Evolutionary conservation across 257 asterid genomes (phyloP).

Genomic region (Cynanchum wilfordii): DNA sequence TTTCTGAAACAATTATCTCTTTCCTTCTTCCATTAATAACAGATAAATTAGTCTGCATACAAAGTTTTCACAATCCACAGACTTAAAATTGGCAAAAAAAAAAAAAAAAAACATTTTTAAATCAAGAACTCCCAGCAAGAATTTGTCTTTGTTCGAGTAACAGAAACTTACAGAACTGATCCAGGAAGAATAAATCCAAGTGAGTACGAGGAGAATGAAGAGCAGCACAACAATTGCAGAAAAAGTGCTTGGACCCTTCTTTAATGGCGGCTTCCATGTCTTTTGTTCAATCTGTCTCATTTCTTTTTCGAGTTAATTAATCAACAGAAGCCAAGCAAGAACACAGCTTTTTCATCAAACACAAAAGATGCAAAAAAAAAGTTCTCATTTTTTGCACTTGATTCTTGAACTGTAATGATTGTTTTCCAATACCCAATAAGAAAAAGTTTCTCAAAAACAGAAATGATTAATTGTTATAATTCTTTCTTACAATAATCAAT

Average conservation of each 20-base stretch:
- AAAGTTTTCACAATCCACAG: too few relatives aligned
- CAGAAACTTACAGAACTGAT: slow-evolving; percentile 15
- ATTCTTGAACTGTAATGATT: too few relatives aligned
- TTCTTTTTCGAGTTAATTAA: not conserved
- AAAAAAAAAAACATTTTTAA: too few relatives aligned
- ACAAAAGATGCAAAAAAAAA: not conserved
- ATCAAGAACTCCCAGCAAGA: too few relatives aligned
- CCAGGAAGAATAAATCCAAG: slow-evolving; percentile 19
- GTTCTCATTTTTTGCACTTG: too few relatives aligned
- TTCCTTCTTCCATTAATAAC: not conserved
- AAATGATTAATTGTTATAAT: too few relatives aligned
- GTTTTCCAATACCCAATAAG: too few relatives aligned
- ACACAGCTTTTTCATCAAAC: too few relatives aligned
- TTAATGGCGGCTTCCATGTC: slow-evolving; percentile 9
- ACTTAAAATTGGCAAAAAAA: not conserved
- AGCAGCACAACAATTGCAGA: not conserved
- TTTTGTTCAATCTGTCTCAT: not conserved
- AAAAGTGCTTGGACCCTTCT: slow-evolving; percentile 5
- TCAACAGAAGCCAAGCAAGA: not conserved
- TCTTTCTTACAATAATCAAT: too few relatives aligned
- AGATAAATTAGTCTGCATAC: not conserved
- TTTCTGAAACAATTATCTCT: not conserved
- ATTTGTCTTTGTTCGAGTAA: not conserved
- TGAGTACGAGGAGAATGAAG: slow-evolving; percentile 1
- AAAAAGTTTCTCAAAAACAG: too few relatives aligned